Base-by-base conservation (phyloP, 192 early-diverging fungal species). In the Backusella macrospora region DNA sequence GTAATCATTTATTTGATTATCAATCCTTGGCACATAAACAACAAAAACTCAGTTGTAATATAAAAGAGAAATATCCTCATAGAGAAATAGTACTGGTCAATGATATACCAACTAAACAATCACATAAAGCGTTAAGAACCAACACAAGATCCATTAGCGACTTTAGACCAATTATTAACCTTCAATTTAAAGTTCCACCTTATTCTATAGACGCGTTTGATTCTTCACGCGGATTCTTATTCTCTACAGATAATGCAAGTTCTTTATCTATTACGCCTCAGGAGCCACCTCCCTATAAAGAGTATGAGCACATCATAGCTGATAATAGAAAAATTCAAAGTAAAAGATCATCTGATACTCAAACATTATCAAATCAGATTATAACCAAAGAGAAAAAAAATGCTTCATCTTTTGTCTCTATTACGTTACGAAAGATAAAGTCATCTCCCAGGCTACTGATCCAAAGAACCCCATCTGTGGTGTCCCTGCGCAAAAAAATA, bases 191-290 rank as follows among this genome's bases (percentile, higher is more conserved):
- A 59, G 52, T 59, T 26, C 21, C 52, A 26, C 52, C 10, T 59
- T 59, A 59, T 59, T 59, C 52, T 59, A 59, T 59, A 59, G 21
- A 59, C 52, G 52, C 52, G 52, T 59, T 59, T 59, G 26, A 59
- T 59, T 26, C 52, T 18, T 26, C 52, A 26, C 52, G 26, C 52
- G 26, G 21, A 59, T 59, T 13, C 13, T 3, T 26, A 59, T 59
- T 59, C 52, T 59, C 23, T 12, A 59, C 18, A 59, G 21, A 59
- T 59, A 26, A 59, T 59, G 52, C 23, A 23, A 59, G 10, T 26
- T 12, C 21, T 7, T 59, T 59, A 59, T 59, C 52, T 59, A 59
- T 26, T 59, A 59, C 52, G 52, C 52, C 21, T 59, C 52, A 59
- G 21, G 52, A 59, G 21, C 52, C 52, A 26, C 52, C 52, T 59